Base-by-base conservation (phyloP, 2,329 filamentous ascomycete species). In the Knoxdaviesia capensis region DNA sequence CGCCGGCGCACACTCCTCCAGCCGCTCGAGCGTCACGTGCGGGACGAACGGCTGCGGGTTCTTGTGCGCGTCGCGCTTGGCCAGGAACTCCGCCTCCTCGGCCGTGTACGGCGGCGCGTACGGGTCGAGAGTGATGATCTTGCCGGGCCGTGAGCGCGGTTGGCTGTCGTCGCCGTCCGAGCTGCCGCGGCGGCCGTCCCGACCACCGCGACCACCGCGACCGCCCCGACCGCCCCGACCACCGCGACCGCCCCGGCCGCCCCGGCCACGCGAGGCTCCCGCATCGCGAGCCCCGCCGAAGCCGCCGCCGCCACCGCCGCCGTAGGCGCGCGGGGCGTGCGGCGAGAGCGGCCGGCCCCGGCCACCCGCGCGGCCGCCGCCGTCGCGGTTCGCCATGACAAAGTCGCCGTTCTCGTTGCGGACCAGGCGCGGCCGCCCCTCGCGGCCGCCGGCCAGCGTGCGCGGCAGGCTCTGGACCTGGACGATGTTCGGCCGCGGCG, bases 401-500 rank as follows among this genome's bases (percentile, higher is more conserved):
- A 35, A 35, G 34, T 35, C 11, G 34, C 11, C 11, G 34, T 3
- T 35, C 9, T 35, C 11, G 34, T 35, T 35, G 34, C 11, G 8
- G 8, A 9, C 11, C 34, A 35, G 11, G 34, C 34, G 9, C 34
- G 34, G 34, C 9, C 51, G 44, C 8, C 51, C 51, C n/a, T 52
- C 54, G 37, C 51, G 48, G 20, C 52, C 50, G 20, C 53, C 48
- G 11, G 51, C 40, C 4, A 51, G 50, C 20, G 57, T 54, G 34
- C 53, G 46, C 6, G 58, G 60, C 8, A 64, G 50, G 43, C 51
- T 62, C 43, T 52, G 55, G 43, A 65, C 49, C 43, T 62, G 59
- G 39, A 66, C 53, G 10, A 65, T 51, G 44, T 56, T 60, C 8
- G 42, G 40, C n/a, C 39, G 34, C 31, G 35, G 28, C 29, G 57